Percentiles rank a stretch among this genome's conserved stretches.
phyloP scores from a whole-genome alignment of 163 green algal species.

The Smithsoniella earleae region DNA sequence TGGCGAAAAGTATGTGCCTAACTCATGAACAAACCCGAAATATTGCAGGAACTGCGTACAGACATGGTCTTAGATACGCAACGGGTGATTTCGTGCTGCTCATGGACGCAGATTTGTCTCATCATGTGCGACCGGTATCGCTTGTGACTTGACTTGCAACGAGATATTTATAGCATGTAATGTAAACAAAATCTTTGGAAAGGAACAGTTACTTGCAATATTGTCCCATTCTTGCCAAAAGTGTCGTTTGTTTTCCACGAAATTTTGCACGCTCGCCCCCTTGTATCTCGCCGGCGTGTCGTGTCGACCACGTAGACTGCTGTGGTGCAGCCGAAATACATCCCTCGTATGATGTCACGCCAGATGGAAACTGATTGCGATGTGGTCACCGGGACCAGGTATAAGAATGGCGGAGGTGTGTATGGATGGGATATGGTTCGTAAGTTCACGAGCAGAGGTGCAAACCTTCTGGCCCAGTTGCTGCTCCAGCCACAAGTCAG shows the following conservation, averaged over 20 bases:
- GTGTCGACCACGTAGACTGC: no score
- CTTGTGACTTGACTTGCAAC: no score
- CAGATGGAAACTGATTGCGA: constrained; percentile 63
- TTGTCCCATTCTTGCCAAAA: no score
- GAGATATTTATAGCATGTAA: no score
- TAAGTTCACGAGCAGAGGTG: constrained; percentile 80
- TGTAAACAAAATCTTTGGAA: no score
- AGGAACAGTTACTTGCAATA: no score
- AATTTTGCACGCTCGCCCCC: no score
- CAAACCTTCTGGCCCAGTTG: constrained; percentile 77
- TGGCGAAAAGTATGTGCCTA: no score
- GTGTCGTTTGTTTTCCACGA: no score
- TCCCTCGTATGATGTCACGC: constrained; percentile 61
- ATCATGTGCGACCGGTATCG: constrained; percentile 79
- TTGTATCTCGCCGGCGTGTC: no score
- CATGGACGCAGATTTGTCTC: constrained; percentile 95
- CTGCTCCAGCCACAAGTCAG: constrained; percentile 60
- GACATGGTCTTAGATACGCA: constrained; percentile 66
- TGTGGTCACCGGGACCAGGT: constrained; percentile 85
- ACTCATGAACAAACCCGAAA: no score
- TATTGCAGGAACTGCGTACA: constrained; percentile 76
- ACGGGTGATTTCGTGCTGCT: constrained; percentile 77
- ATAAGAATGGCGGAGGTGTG: constrained; percentile 69
- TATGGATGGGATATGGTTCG: constrained; percentile 77
- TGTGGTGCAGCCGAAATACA: constrained; percentile 58